Evolutionary conservation across 768 basidiomycete genomes (phyloP).

Genomic region (Tulasnella sp.): DNA sequence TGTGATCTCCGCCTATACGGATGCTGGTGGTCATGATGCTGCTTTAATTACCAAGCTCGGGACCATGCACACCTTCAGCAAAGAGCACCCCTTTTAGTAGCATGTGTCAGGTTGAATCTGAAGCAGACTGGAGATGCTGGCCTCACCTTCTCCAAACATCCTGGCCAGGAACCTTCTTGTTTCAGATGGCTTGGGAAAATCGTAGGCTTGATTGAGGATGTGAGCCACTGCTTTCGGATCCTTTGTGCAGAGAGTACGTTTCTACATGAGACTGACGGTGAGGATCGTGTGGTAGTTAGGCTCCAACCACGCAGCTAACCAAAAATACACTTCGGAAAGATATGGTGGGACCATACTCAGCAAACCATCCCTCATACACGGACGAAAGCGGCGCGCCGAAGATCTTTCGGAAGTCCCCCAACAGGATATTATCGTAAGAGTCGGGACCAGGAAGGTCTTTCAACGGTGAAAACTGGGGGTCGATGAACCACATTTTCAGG

Average conservation of each 20-base stretch:
- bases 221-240: slow-evolving; percentile 23
- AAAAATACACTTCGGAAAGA: slow-evolving; percentile 43
- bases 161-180: neutral
- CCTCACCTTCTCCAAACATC: slow-evolving; percentile 15
- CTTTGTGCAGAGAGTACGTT: neutral
- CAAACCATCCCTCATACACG: slow-evolving; percentile 48
- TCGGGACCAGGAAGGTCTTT: slow-evolving; percentile 11
- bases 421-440: slow-evolving; percentile 34
- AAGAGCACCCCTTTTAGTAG: neutral
- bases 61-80: neutral
- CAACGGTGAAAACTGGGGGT: slow-evolving; percentile 9
- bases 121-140: neutral
- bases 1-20: neutral
- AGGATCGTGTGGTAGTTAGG: neutral
- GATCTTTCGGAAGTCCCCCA: slow-evolving; percentile 48
- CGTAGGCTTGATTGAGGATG: slow-evolving; percentile 16
- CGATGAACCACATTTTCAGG: neutral
- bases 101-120: neutral
- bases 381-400: slow-evolving; percentile 39
- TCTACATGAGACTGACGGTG: neutral
- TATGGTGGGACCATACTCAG: slow-evolving; percentile 48
- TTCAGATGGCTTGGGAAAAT: slow-evolving; percentile 15
- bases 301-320: neutral
- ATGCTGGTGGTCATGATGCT: neutral
- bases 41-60: no score